phyloP scores from a whole-genome alignment of 148 eudicot genomes.

The Vaccinium corymbosum region DNA sequence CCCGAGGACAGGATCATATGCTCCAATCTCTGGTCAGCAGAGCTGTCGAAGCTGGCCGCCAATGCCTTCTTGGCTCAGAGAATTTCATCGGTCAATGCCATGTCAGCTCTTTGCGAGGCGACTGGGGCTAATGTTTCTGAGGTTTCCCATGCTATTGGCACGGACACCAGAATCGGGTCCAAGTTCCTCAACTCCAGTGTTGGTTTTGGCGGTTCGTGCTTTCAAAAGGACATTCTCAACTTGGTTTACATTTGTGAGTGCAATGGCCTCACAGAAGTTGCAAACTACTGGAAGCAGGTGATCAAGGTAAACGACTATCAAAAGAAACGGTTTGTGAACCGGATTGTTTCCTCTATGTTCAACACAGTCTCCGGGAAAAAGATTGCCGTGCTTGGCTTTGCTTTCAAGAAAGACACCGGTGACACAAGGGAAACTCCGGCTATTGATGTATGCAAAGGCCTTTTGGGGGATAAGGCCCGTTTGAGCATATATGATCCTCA shows the following conservation, averaged over 20 bases:
- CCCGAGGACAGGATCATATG: constrained; percentile 55
- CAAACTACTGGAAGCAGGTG: constrained; percentile 63
- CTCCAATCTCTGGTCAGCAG: constrained; percentile 67
- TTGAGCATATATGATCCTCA: constrained; percentile 59
- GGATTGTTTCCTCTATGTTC: constrained; percentile 59
- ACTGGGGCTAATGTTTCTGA: constrained; percentile 58
- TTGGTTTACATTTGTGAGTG: constrained; percentile 62
- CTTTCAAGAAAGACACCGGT: constrained; percentile 61
- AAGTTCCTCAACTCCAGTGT: constrained; percentile 64
- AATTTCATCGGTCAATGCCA: constrained; percentile 64
- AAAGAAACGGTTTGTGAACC: constrained; percentile 59
- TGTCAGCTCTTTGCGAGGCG: constrained; percentile 66
- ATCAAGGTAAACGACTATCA: constrained; percentile 65
- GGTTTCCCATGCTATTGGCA: constrained; percentile 60
- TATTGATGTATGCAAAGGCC: constrained; percentile 56
- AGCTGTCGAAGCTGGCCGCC: constrained; percentile 70
- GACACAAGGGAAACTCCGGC: constrained; percentile 68
- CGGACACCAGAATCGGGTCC: constrained; percentile 52
- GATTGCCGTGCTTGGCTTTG: constrained; percentile 52
- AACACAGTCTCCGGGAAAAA: constrained; percentile 58
- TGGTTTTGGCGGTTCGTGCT: constrained; percentile 65
- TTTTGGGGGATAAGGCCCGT: constrained; percentile 43
- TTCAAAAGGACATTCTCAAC: constrained; percentile 64
- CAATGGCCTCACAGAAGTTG: constrained; percentile 56
- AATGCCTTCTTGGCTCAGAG: constrained; percentile 68